Base-by-base conservation (phyloP, 768 basidiomycete genomes). In the Suillus variegatus region DNA sequence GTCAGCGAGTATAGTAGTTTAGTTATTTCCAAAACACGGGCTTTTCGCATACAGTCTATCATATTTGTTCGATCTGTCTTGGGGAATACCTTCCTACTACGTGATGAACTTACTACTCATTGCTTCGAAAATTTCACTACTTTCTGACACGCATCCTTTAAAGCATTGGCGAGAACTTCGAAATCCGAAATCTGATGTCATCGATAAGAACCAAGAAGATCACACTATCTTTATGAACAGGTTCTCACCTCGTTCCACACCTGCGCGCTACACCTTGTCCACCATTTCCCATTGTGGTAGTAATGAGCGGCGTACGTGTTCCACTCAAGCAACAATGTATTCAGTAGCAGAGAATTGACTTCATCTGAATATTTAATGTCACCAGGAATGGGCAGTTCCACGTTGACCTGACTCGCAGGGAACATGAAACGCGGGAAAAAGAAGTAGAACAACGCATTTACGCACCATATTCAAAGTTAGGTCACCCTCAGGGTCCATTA, bases 401-500 rank as follows among this genome's bases (percentile, higher is more conserved):
- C 81, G 32, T 81, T 82, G 38, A 78, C 73, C 81, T 82, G n/a
- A 47, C 49, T 36, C 36, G 36, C 16, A 9, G 9, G 47, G 8
- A 20, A 40, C 38, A n/a, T 49, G 5, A 28, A 18, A 18, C 16
- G 16, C 28, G 4, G 16, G 25, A 32, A 52, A 18, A 28, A 28
- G 25, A 52, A 10, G 28, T 4, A 6, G 1, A 90, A n/a, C 28
- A 14, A 1, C 1, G 25, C 20, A 18, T 49, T 35, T 25, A 70
- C 68, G 3, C 36, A 91, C 92, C 92, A 95, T 93, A 67, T 83
- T 87, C 12, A 86, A 77, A 0, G 90, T 92, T 10, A 92, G 75
- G 62, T 88, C 86, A 5, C 81, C 81, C 1, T 79, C 77, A 55
- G 85, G 83, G 65, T 93, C 89, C 79, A 94, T 79, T 6, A 89